Evolutionary conservation across 805 yeast species (phyloP), one percentile per base, ranked within the genome.

Genomic region (Kurtzmaniella cleridarum): DNA sequence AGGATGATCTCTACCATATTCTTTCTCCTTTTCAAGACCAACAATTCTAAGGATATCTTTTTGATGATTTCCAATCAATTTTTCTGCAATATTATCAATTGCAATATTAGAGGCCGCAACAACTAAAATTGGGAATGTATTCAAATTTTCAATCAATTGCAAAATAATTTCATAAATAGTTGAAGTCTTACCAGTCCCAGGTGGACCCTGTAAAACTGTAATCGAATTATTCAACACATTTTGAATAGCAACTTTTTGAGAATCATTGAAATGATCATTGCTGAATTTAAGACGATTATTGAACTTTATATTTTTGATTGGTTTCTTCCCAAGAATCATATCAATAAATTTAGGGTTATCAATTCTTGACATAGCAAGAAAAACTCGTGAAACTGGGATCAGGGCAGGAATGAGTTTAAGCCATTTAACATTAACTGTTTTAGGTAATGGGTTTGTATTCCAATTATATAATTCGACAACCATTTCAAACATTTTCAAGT

Each of bases 81-180:
- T 81, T 46, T 81, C 88, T 1, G 88, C 88, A 55, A 82, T 80
- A 46, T 82, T 81, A 54, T 81, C 88, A 49, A 81, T 79, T 2
- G 89, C 89, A 50, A 81, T 77, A 49, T 82, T 82, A 1, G 87
- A 80, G 2, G 87, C 84, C 1, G 90, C 88, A 36, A 80, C 86
- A 40, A 82, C 86, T 40, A 81, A 60, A 31, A 82, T 78, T 1
- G 88, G 88, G 48, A 68, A 77, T 2, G 79, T 69, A 49, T 74
- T 66, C 46, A 76, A 65, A 34, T 75, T 75, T 32, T 69, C 73
- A 39, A 81, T 61, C 41, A 79, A 64, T 49, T 79, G 81, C 32
- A 78, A 50, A 41, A 78, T 62, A 48, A 67, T 60, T 41, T 66
- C 73, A 42, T 55, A 66, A 39, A 66, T 67, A 1, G 73, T 66